Evolutionary conservation across 306 rosid species (phyloP), one percentile per base, ranked within the genome.

Genomic region (Phaseolus lunatus): DNA sequence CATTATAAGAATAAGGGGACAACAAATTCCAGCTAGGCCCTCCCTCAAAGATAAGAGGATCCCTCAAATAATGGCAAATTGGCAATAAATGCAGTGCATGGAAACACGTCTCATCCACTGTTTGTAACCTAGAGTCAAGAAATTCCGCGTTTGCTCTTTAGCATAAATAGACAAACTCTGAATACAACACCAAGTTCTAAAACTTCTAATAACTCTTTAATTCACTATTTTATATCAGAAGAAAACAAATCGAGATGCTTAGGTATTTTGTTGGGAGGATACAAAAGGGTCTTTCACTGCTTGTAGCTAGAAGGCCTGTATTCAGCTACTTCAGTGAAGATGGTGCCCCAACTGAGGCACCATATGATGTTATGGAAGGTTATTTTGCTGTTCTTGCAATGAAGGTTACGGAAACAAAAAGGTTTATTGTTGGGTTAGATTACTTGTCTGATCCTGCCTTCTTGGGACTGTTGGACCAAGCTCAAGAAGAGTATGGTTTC

Each of bases 361-460:
- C 47, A 49, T 47, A 27, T 48, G 61, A 70, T 31, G 63, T 52
- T 19, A 31, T 33, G 64, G 64, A 71, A 71, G 48, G 76, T 0
- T 31, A 87, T 47, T 82, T 88, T 70, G 82, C 73, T 43, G 93
- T 87, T 27, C 78, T 84, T 70, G 91, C 91, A 19, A 77, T 74
- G 3, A 77, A 76, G 78, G 90, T 89, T 50, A 74, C 62, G 31
- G 85, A 87, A 75, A 49, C 79, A 43, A 66, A 78, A 78, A 89
- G 93, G 75, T 85, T 90, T 9, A 72, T 80, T 23, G 49, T 87
- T 53, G 84, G 86, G 69, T 69, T 90, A 13, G 82, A 73, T 22
- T 91, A 76, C 47, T 81, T 91, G 68, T 57, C 64, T 18, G 72
- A 85, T 75, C 93, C 96, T 39, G 72, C 82, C 35, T 90, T 88